These are phyloP conservation scores for Aspergillus sp. DNA, from an alignment of 2,329 filamentous ascomycete genomes.

Conservation along the genomic window DNA sequence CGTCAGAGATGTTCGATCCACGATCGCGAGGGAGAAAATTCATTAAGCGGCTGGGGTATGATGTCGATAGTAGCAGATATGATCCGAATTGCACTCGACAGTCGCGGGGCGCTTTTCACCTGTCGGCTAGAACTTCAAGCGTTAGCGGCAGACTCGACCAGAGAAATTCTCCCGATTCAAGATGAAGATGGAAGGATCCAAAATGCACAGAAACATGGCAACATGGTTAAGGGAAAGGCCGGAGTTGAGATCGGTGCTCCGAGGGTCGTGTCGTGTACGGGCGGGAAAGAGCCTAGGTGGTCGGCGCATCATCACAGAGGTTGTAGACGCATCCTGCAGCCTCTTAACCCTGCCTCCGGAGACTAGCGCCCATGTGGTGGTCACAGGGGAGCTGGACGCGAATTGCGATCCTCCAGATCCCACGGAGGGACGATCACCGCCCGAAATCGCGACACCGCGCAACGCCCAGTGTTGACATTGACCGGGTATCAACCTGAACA, in stretches of 20 bases:
- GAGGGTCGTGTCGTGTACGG: background rate
- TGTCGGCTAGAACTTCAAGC: background rate
- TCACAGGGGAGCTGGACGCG: conserved; percentile 11
- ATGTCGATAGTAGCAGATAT: background rate
- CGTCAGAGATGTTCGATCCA: background rate
- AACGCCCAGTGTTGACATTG: conserved; percentile 5
- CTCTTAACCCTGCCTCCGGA: background rate
- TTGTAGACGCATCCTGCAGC: background rate
- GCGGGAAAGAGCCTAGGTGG: background rate
- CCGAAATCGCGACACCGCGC: conserved; percentile 6
- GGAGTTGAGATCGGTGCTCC: background rate
- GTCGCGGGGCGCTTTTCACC: background rate
- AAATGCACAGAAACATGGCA: background rate
- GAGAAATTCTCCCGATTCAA: background rate
- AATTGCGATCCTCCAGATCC: conserved; percentile 6
- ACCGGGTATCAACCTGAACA: background rate
- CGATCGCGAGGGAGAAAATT: background rate
- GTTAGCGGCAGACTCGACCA: background rate
- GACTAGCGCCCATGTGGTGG: background rate
- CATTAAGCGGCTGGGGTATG: background rate
- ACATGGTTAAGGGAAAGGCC: background rate
- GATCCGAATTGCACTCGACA: background rate
- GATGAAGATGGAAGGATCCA: background rate
- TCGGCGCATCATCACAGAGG: background rate
- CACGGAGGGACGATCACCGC: conserved; percentile 8